Evolutionary conservation across 768 basidiomycete genomes (phyloP).

Genomic region (Boletus sensibilis): DNA sequence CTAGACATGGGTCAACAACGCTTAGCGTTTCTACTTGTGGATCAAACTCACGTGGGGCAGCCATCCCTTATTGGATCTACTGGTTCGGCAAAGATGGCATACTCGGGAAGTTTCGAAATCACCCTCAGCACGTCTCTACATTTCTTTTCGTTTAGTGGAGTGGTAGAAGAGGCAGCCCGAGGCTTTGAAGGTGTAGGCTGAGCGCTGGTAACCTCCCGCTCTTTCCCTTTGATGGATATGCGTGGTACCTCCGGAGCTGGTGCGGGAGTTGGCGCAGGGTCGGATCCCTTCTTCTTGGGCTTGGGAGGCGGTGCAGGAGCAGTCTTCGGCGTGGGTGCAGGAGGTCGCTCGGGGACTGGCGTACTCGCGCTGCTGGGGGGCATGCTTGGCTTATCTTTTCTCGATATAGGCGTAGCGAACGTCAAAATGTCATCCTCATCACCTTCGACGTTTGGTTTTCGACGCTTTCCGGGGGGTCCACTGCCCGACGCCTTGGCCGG

Average conservation of each 20-base stretch:
- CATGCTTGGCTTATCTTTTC: conserved; percentile 44
- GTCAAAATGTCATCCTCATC: conserved; percentile 63
- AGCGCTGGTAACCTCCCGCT: conserved; percentile 50
- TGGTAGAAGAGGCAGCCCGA: conserved; percentile 39
- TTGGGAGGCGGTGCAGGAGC: conserved; percentile 32
- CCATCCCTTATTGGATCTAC: conserved; percentile 84
- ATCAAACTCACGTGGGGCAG: conserved; percentile 77
- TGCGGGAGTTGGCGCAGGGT: conserved; percentile 21
- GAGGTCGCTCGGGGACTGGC: conserved; percentile 38
- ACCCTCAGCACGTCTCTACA: conserved; percentile 68
- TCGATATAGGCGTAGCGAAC: conserved; percentile 55
- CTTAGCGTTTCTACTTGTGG: background rate
- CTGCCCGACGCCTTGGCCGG: conserved; percentile 38
- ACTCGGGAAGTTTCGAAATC: conserved; percentile 62
- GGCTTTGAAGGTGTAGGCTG: conserved; percentile 39
- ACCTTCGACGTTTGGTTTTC: conserved; percentile 46
- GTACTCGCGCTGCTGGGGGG: conserved; percentile 41
- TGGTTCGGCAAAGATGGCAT: conserved; percentile 71
- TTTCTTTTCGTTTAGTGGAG: conserved; percentile 78
- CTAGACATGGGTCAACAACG: conserved; percentile 39
- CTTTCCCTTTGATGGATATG: conserved; percentile 68
- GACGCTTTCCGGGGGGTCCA: conserved; percentile 52
- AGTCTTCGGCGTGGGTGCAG: conserved; percentile 26
- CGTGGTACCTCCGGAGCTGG: conserved; percentile 32
- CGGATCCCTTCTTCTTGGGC: conserved; percentile 43